Evolutionary conservation across 2,329 filamentous ascomycete genomes (phyloP).

Genomic region (Alternaria triticimaculans): DNA sequence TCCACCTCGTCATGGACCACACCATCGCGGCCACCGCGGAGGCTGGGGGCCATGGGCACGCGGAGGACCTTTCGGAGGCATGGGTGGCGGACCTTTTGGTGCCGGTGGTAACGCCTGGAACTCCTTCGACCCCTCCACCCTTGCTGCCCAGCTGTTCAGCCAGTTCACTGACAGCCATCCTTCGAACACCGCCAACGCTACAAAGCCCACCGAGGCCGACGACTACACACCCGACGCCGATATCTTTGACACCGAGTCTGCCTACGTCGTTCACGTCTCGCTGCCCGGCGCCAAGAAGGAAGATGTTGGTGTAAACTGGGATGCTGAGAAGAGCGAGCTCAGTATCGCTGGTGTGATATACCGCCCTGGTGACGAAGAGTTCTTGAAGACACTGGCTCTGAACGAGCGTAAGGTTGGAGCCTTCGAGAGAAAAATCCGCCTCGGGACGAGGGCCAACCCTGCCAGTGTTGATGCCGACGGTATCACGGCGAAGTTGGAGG

Average conservation of each 20-base stretch:
- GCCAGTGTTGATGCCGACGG: constrained; percentile 69
- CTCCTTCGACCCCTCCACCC: constrained; percentile 29
- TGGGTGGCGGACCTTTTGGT: constrained; percentile 18
- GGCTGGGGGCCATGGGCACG: constrained; percentile 36
- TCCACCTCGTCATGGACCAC: constrained; percentile 23
- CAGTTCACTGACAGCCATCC: constrained; percentile 38
- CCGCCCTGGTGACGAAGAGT: constrained; percentile 73
- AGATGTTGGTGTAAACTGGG: constrained; percentile 78
- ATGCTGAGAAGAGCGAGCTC: constrained; percentile 70
- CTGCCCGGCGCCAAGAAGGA: constrained; percentile 81
- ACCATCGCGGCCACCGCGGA: constrained; percentile 24
- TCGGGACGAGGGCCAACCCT: constrained; percentile 62
- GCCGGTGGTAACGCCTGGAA: constrained; percentile 14
- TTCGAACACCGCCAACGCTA: constrained; percentile 17
- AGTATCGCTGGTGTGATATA: constrained; percentile 75
- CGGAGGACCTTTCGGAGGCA: constrained; percentile 19
- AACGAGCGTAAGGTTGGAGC: constrained; percentile 75
- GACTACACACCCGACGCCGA: constrained; percentile 73
- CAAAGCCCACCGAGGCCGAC: constrained; percentile 23
- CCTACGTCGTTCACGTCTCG: constrained; percentile 72
- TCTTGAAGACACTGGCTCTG: constrained; percentile 66
- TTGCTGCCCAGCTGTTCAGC: constrained; percentile 45
- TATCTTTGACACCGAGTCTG: constrained; percentile 71
- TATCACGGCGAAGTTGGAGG: constrained; percentile 78
- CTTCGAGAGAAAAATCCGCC: constrained; percentile 73